A percentile compares a stretch with the other conserved stretches of the same genome.
These are phyloP conservation scores for Thermomucor indicae-seudaticae DNA, from an alignment of 371 early-diverging fungal species.

Conservation along the genomic window DNA sequence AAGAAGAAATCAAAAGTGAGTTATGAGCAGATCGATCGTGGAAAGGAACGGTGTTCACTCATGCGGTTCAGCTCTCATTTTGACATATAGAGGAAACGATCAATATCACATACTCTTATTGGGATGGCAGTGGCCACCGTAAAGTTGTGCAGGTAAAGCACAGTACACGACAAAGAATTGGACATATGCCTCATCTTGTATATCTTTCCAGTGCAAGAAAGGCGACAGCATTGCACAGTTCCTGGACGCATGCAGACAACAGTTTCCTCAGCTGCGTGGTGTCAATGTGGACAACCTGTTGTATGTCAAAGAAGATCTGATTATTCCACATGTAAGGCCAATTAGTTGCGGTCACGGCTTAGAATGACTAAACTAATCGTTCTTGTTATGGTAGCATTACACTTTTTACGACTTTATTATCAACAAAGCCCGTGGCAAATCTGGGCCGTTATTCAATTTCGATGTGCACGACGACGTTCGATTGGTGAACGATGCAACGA, in stretches of 20 bases:
- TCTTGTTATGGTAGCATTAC: conserved; percentile 60
- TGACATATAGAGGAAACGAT: conserved; percentile 65
- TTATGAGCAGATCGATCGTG: background rate
- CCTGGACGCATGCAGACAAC: conserved; percentile 76
- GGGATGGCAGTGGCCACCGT: conserved; percentile 96
- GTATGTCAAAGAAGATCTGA: conserved; percentile 94
- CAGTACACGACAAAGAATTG: background rate
- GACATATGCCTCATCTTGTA: background rate
- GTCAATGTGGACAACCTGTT: conserved; percentile 85
- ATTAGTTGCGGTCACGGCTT: background rate
- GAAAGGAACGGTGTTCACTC: conserved; percentile 1
- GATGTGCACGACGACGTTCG: conserved; percentile 94
- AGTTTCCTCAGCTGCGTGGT: conserved; percentile 78
- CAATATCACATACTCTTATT: conserved; percentile 85
- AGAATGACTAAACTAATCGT: background rate
- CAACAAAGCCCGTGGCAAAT: conserved; percentile 94
- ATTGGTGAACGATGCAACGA: conserved; percentile 76
- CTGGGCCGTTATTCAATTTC: conserved; percentile 92
- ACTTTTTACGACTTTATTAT: conserved; percentile 96
- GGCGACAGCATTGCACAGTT: conserved; percentile 89
- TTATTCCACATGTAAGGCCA: conserved; percentile 83
- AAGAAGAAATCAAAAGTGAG: conserved; percentile 72
- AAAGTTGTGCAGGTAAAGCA: conserved; percentile 64
- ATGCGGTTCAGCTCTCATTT: conserved; percentile 7
- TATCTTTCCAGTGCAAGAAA: conserved; percentile 70